A percentile compares a stretch with the other conserved stretches of the same genome.
phyloP scores from a whole-genome alignment of 2,329 filamentous ascomycete species.

The Aspergillus brunneoviolaceus region DNA sequence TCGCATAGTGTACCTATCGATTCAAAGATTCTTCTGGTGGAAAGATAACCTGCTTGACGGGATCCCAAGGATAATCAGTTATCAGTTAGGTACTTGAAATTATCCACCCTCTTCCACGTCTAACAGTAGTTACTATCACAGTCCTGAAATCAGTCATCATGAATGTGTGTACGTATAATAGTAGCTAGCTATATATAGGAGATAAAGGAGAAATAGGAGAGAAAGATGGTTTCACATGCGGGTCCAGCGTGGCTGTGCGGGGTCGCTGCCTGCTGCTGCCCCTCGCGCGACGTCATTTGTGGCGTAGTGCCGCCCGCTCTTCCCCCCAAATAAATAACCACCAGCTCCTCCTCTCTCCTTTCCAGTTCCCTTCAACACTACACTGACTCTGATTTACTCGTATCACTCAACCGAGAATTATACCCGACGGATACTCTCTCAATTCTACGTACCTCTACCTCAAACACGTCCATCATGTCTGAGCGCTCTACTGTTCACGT shows the following conservation, averaged over 20 bases:
- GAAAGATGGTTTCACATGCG: not conserved
- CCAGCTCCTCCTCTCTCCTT: slow-evolving; percentile 6
- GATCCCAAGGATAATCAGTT: too few relatives aligned
- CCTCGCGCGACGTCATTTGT: slow-evolving; percentile 15
- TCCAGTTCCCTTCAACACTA: not conserved
- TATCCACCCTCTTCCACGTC: too few relatives aligned
- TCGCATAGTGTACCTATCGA: too few relatives aligned
- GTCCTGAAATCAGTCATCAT: too few relatives aligned
- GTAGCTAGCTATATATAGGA: too few relatives aligned
- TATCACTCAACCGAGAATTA: not conserved
- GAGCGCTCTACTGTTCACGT: slow-evolving; percentile 72
- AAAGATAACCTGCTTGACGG: too few relatives aligned
- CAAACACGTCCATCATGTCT: slow-evolving; percentile 50
- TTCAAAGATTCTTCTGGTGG: too few relatives aligned
- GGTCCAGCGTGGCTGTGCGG: slow-evolving; percentile 5
- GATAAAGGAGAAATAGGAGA: too few relatives aligned
- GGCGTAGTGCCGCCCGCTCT: slow-evolving; percentile 2
- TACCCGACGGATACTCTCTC: not conserved
- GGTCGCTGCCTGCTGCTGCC: not conserved
- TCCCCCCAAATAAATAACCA: slow-evolving; percentile 4
- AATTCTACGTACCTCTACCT: not conserved
- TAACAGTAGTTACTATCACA: too few relatives aligned
- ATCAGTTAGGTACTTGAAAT: too few relatives aligned
- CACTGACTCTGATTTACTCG: not conserved
- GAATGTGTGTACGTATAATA: too few relatives aligned